Evolutionary conservation across 345 rosid genomes (phyloP).

Genomic region (Pugionium dolabratum): DNA sequence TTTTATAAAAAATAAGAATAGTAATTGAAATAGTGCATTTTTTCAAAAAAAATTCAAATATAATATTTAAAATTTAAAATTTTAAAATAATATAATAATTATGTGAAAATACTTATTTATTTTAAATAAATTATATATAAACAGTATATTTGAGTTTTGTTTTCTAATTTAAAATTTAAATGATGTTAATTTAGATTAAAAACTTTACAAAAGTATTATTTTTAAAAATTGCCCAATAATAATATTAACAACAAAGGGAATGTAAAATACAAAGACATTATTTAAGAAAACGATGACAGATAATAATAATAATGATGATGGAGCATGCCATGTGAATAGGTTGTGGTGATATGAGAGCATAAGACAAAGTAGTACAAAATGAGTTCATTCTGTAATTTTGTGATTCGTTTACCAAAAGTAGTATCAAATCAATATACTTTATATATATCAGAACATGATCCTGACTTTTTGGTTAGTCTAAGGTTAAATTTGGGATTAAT

Average conservation of each 20-base stretch:
- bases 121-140: too few species aligned
- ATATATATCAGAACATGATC: background rate
- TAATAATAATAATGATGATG: constrained; percentile 20
- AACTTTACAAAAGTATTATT: too few species aligned
- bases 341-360: constrained; percentile 23
- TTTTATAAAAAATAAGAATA: too few species aligned
- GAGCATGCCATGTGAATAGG: constrained; percentile 36
- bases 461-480: background rate
- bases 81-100: too few species aligned
- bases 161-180: too few species aligned
- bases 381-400: constrained; percentile 1
- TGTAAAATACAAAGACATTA: constrained; percentile 5
- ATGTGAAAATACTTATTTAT: too few species aligned
- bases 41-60: too few species aligned
- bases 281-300: constrained; percentile 8
- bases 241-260: constrained; percentile 11
- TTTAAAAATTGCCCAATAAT: background rate
- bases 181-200: too few species aligned
- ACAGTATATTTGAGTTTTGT: too few species aligned
- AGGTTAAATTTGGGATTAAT: background rate
- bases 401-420: constrained; percentile 12
- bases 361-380: constrained; percentile 16
- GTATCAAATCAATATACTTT: constrained; percentile 13
- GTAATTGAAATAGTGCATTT: too few species aligned
- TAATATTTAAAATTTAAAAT: too few species aligned